Evolutionary conservation across 495 filamentous ascomycete genomes (phyloP).

Genomic region (Neurospora tetraspora): DNA sequence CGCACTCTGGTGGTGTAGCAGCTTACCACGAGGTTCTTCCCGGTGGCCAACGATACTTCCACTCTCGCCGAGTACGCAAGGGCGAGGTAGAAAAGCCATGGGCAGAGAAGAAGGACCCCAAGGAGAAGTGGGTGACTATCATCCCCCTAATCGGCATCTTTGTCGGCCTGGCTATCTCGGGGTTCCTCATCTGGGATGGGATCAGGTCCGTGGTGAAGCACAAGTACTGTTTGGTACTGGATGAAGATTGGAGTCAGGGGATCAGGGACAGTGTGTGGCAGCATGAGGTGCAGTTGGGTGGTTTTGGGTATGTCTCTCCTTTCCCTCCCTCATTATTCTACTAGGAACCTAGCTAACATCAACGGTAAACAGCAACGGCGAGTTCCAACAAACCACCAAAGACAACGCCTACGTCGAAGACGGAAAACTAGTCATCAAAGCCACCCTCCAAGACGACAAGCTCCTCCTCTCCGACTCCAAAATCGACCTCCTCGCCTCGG

Average conservation of each 20-base stretch:
- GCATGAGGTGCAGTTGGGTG: conserved; percentile 68
- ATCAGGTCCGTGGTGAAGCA: conserved; percentile 57
- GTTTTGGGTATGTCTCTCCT: conserved; percentile 57
- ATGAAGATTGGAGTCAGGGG: conserved; percentile 56
- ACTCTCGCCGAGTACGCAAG: conserved; percentile 61
- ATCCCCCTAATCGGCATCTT: conserved; percentile 59
- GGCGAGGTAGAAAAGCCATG: conserved; percentile 63
- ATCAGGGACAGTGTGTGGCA: conserved; percentile 59
- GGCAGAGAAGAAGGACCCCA: conserved; percentile 56
- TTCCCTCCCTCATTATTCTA: not conserved
- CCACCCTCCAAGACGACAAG: conserved; percentile 59
- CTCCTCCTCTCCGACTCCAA: conserved; percentile 52
- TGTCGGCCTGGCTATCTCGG: conserved; percentile 55
- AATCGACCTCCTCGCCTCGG: conserved; percentile 55
- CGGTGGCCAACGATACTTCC: conserved; percentile 54
- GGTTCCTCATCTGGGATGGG: conserved; percentile 62
- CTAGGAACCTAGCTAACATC: conserved; percentile 2
- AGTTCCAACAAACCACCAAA: conserved; percentile 66
- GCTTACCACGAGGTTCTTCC: conserved; percentile 3
- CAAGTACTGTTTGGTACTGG: conserved; percentile 62
- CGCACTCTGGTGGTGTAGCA: conserved; percentile 1
- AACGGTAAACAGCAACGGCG: conserved; percentile 50
- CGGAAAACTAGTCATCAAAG: conserved; percentile 62
- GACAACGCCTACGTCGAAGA: conserved; percentile 64
- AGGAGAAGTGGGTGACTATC: conserved; percentile 79